Percentiles rank a stretch among this genome's conserved stretches.
Evolutionary conservation across 805 yeast species (phyloP).

Genomic region (Isabelozyma pseudorhagii): DNA sequence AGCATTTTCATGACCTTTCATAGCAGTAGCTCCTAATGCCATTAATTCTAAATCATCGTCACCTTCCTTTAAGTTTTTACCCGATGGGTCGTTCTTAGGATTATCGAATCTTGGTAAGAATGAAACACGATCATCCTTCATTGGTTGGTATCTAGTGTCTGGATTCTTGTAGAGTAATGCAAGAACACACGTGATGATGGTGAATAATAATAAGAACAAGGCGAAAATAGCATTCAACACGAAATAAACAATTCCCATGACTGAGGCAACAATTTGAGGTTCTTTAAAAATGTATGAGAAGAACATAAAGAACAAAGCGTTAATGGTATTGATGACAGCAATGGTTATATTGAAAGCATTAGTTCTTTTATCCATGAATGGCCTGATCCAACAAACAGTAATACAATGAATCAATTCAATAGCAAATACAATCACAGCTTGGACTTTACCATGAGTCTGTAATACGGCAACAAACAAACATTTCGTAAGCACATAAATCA

Average conservation of each 20-base stretch:
- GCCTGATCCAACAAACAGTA: slow-evolving; percentile 67
- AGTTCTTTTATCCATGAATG: slow-evolving; percentile 92
- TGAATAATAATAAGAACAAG: slow-evolving; percentile 73
- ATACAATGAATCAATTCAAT: slow-evolving; percentile 72
- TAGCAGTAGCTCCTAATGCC: slow-evolving; percentile 69
- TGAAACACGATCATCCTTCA: slow-evolving; percentile 95
- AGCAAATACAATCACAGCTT: slow-evolving; percentile 71
- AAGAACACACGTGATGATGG: slow-evolving; percentile 80
- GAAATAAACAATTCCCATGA: slow-evolving; percentile 88
- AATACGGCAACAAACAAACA: slow-evolving; percentile 84
- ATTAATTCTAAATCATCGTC: slow-evolving; percentile 59
- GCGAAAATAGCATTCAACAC: slow-evolving; percentile 89
- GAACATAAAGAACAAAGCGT: slow-evolving; percentile 83
- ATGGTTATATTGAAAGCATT: slow-evolving; percentile 90
- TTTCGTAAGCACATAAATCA: slow-evolving; percentile 66
- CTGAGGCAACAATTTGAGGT: slow-evolving; percentile 85
- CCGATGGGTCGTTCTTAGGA: slow-evolving; percentile 9
- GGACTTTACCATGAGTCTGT: slow-evolving; percentile 77
- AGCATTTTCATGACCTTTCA: slow-evolving; percentile 55
- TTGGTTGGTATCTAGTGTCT: slow-evolving; percentile 91
- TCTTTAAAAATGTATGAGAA: slow-evolving; percentile 81
- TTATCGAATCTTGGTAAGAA: slow-evolving; percentile 71
- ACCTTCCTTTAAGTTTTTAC: slow-evolving; percentile 15
- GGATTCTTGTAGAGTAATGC: slow-evolving; percentile 89
- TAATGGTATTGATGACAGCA: slow-evolving; percentile 73